Base-by-base conservation (phyloP, 768 basidiomycete genomes). In the Leccinum rimulosum region DNA sequence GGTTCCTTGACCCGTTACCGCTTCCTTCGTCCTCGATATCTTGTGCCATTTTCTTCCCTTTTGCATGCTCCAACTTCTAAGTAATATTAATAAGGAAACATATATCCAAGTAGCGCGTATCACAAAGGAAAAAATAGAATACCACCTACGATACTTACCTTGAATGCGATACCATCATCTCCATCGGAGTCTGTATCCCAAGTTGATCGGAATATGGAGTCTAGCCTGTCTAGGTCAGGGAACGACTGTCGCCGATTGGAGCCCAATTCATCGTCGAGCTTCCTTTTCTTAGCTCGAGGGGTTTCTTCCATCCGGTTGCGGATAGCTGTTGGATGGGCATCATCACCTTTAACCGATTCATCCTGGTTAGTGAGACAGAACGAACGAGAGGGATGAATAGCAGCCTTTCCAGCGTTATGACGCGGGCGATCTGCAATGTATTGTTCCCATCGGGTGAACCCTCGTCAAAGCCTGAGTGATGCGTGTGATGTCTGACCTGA, bases 361-460 rank as follows among this genome's bases (percentile, higher is more conserved):
- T n/a, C 15, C 17, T 12, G 12, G 12, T 63, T 45, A 58, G 22
- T 52, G 11, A 30, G 14, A 25, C 12, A 25, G 36, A 17, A 36
- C 10, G 30, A 54, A 57, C 55, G 53, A 59, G 31, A 4, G 50
- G 2, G 14, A 36, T 14, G 31, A 49, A 56, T 51, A 27, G 52
- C 27, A 51, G 27, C 74, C 88, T 69, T 71, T 93, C 95, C 60
- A 98, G 75, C 8, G 92, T 93, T 66, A 98, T 97, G 58, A 80
- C 69, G 27, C 96, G 82, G 17, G 88, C 93, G 51, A 97, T 73
- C 61, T 88, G 84, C 58, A 98, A 73, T 14, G 95, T 95, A 77
- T 98, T 95, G 65, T 89, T 77, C 28, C 94, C 91, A 78, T 97
- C 94, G 19, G 95, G 95, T 57, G 93, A 95, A 33, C 96, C 96